Evolutionary conservation across 2,329 filamentous ascomycete genomes (phyloP).

Genomic region (Coleophoma eucalyptorum): DNA sequence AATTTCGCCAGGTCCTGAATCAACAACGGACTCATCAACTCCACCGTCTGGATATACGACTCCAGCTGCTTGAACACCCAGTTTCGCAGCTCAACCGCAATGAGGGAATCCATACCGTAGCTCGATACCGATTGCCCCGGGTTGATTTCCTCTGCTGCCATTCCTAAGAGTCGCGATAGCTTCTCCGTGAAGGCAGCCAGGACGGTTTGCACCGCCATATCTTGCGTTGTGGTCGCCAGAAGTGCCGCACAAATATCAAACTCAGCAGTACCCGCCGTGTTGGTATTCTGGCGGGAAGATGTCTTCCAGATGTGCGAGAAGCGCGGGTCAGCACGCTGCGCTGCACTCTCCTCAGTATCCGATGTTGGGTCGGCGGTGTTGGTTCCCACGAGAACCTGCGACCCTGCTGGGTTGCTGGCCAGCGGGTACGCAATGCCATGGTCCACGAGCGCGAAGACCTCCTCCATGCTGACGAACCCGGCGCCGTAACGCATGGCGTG

Average conservation of each 20-base stretch:
- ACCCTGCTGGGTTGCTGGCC: neutral
- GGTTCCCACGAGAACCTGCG: neutral
- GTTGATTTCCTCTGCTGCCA: constrained; percentile 40
- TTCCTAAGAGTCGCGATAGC: constrained; percentile 40
- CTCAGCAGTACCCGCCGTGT: neutral
- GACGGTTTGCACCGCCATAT: constrained; percentile 19
- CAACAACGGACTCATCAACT: neutral
- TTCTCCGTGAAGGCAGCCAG: constrained; percentile 39
- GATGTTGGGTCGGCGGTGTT: neutral
- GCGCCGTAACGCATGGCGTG: neutral
- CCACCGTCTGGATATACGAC: constrained; percentile 13
- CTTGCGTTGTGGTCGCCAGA: neutral
- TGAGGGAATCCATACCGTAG: constrained; percentile 47
- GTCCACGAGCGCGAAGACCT: neutral
- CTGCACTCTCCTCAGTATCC: neutral
- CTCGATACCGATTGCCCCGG: constrained; percentile 37
- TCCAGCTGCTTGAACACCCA: constrained; percentile 38
- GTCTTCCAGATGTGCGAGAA: neutral
- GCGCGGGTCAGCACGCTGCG: neutral
- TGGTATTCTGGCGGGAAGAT: neutral
- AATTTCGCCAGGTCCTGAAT: neutral
- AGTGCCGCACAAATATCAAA: constrained; percentile 21
- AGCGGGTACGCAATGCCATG: neutral
- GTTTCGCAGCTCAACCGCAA: constrained; percentile 45
- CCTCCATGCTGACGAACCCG: neutral